These are phyloP conservation scores for Ceratobasidium sp. DNA, from an alignment of 1,284 basidiomycete species.

Conservation along the genomic window DNA sequence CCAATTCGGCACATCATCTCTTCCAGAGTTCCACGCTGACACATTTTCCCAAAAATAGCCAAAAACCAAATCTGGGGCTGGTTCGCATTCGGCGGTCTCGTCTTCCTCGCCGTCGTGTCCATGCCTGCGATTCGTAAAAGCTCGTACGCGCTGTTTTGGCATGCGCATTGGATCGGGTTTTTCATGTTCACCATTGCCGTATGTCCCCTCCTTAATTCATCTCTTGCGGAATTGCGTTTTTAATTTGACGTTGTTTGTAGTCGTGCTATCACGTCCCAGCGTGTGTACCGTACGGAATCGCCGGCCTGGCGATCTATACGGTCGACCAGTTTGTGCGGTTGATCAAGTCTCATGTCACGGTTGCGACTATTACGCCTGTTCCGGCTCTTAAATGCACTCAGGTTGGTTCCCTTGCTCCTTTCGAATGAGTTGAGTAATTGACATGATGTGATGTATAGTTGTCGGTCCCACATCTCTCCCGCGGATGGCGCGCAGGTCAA, in stretches of 20 bases:
- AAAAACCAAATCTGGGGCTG: constrained; percentile 42
- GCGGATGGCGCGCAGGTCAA: constrained; percentile 51
- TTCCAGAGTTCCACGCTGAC: background rate
- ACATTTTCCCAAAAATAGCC: constrained; percentile 17
- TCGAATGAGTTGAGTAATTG: background rate
- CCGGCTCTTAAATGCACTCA: constrained; percentile 47
- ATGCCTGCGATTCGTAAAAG: constrained; percentile 43
- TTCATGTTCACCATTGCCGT: constrained; percentile 46
- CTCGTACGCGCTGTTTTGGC: constrained; percentile 47
- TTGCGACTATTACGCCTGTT: constrained; percentile 45
- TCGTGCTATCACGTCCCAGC: constrained; percentile 47
- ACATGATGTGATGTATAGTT: background rate
- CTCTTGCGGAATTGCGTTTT: background rate
- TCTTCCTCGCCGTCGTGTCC: constrained; percentile 45
- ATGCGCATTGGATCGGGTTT: constrained; percentile 49
- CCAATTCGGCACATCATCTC: background rate
- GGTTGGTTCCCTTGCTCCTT: background rate
- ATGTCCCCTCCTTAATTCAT: constrained; percentile 13
- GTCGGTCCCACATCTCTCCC: constrained; percentile 44
- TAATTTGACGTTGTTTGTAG: background rate
- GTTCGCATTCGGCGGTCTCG: constrained; percentile 49
- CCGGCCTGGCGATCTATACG: constrained; percentile 41
- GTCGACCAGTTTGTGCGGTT: constrained; percentile 46
- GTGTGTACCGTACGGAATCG: constrained; percentile 46
- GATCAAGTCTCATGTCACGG: constrained; percentile 44